Percentiles rank a stretch among this genome's conserved stretches.
Evolutionary conservation across 2,329 filamentous ascomycete species (phyloP).

Genomic region (Exophiala phaeomuriformis): DNA sequence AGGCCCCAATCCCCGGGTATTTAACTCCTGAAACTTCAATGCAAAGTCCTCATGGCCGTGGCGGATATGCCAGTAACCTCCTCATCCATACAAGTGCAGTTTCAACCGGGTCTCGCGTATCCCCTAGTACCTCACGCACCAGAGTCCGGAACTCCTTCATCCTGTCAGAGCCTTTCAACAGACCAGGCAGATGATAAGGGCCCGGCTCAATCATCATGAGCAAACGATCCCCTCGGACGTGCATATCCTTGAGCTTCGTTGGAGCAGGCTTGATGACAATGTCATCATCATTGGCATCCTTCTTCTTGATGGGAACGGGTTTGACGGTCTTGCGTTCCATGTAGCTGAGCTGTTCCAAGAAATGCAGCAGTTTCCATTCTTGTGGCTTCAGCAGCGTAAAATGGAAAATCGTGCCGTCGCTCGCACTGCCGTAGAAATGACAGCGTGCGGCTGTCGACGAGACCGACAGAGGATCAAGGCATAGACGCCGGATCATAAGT

Average conservation of each 20-base stretch:
- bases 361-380: conserved; percentile 61
- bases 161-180: conserved; percentile 12
- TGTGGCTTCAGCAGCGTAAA: conserved; percentile 58
- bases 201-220: conserved; percentile 24
- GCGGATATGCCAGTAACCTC: conserved; percentile 17
- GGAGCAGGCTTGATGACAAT: conserved; percentile 2
- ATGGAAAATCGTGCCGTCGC: conserved; percentile 63
- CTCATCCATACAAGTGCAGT: conserved; percentile 21
- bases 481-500: conserved; percentile 18
- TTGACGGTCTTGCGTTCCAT: conserved; percentile 31
- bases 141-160: conserved; percentile 11
- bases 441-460: background rate
- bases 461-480: conserved; percentile 3
- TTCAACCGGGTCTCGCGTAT: conserved; percentile 14
- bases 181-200: conserved; percentile 19
- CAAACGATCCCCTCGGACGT: conserved; percentile 23
- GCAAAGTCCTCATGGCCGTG: background rate
- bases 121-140: conserved; percentile 10
- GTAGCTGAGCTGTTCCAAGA: conserved; percentile 63
- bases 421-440: conserved; percentile 54
- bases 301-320: conserved; percentile 10
- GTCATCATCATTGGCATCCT: conserved; percentile 4
- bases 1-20: background rate
- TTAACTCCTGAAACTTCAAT: background rate
- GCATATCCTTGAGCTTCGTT: conserved; percentile 15